Base-by-base conservation (phyloP, 1,139 yeast genomes). In the Yamadazyma aaseri region DNA sequence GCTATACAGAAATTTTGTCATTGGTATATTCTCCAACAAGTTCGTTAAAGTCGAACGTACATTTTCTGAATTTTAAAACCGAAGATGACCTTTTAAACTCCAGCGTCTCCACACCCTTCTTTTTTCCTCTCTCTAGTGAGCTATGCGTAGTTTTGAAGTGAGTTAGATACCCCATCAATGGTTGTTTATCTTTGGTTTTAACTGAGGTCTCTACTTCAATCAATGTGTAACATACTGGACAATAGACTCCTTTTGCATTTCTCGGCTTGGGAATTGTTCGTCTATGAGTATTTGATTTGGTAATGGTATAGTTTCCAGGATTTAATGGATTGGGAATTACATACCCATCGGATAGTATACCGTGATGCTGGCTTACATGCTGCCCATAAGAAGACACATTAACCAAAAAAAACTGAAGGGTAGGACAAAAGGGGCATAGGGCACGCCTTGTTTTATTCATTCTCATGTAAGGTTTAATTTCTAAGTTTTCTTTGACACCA, bases 371-470 rank as follows among this genome's bases (percentile, higher is more conserved):
- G 10, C 61, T 58, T 34, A 63, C 45, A 37, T 64, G 71, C 33
- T 61, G 67, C 1, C 63, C 56, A 36, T 63, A 64, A 18, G 57
- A 51, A 4, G 65, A 58, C 17, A 55, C 60, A 39, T 60, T 63
- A 31, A 61, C 48, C 29, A 58, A 56, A 39, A 44, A 50, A 43
- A 64, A 63, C 25, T 36, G 39, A 9, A 58, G 26, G 3, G 51
- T 49, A 6, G 51, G 50, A 42, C 71, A 64, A 36, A 51, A 64
- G 3, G 67, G 58, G 44, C 71, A 64, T 18, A 64, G 41, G 1
- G 63, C 71, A 33, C 53, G 39, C 32, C 68, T 49, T 3, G 65
- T 58, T 22, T 45, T 43, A 31, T 52, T 51, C 22, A 51, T 31
- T 5, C 39, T 37, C 20, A 35, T 16, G 11, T 21, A 20, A 3